Base-by-base conservation (phyloP, 305 asterid genomes). In the Fraxinus paxiana region DNA sequence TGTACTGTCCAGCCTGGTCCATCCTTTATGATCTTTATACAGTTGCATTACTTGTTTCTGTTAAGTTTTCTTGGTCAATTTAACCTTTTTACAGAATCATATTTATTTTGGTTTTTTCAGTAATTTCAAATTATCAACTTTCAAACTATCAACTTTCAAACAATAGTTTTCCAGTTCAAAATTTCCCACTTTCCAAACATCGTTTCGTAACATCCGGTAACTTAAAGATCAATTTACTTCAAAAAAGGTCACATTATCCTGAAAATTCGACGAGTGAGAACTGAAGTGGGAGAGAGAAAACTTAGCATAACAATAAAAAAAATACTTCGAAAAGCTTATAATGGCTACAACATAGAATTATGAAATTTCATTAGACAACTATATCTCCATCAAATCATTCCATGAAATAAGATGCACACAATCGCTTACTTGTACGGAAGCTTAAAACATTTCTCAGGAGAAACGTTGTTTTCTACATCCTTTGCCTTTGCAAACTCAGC, bases 341-440 rank as follows among this genome's bases (percentile, higher is more conserved):
- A n/a, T 18, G 26, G 26, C 67, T 56, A 17, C 12, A 6, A 7
- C 69, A 56, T 56, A 56, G 8, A 56, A 56, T 7, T 56, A 51
- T 51, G 22, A 5, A 48, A 51, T n/a, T 51, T 51, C 61, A 51
- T 51, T 51, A n/a, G 61, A 67, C 1, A 54, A 5, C 31, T 63
- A 38, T 22, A 37, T 41, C 48, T 37, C 69, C 30, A 54, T 72
- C 77, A 76, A 65, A 69, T 67, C 41, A 43, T 5, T 51, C 33
- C 75, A 35, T 2, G 81, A 43, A 48, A 34, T 26, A 72, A 34
- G 38, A 24, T 13, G 7, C 13, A 65, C 17, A 10, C 33, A 75
- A 70, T 51, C 41, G 80, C 98, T 90, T 90, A 96, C 99, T 93
- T 94, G 91, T 96, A 93, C 4, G 99, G 98, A 84, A 96, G 97